A percentile compares a stretch with the other conserved stretches of the same genome.
phyloP scores from a whole-genome alignment of 345 rosid species.

The Salix exigua region DNA sequence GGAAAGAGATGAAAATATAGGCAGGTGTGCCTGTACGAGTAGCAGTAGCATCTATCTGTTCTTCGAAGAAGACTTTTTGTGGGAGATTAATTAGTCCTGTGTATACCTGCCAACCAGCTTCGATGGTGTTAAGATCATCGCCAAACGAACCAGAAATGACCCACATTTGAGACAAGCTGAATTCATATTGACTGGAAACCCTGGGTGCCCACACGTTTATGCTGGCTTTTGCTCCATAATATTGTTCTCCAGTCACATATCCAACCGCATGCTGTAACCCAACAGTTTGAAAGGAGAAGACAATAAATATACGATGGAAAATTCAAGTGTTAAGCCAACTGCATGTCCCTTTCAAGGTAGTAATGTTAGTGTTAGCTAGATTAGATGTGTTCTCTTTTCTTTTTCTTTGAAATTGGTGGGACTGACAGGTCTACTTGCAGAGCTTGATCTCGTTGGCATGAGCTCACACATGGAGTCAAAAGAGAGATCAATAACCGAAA shows the following conservation, averaged over 20 bases:
- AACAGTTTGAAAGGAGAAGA: not conserved
- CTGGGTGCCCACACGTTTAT: slow-evolving; percentile 93
- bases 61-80: not conserved
- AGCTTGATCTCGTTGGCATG: not conserved
- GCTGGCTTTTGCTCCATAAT: slow-evolving; percentile 94
- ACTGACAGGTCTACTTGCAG: not conserved
- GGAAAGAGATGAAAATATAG: not conserved
- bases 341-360: not conserved
- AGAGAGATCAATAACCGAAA: not conserved
- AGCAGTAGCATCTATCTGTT: not conserved
- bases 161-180: slow-evolving; percentile 95
- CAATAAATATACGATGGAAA: not conserved
- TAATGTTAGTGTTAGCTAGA: no score
- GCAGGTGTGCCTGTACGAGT: no score
- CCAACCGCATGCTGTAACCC: slow-evolving; percentile 88
- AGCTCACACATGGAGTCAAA: no score
- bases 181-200: slow-evolving; percentile 75
- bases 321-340: not conserved
- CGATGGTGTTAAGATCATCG: slow-evolving; percentile 91
- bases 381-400: not conserved
- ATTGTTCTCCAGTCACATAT: slow-evolving; percentile 73
- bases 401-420: not conserved
- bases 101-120: slow-evolving; percentile 97
- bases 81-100: not conserved
- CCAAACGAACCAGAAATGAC: slow-evolving; percentile 92